Evolutionary conservation across 2,329 filamentous ascomycete genomes (phyloP).

Genomic region (Phyllosticta ampelicida): DNA sequence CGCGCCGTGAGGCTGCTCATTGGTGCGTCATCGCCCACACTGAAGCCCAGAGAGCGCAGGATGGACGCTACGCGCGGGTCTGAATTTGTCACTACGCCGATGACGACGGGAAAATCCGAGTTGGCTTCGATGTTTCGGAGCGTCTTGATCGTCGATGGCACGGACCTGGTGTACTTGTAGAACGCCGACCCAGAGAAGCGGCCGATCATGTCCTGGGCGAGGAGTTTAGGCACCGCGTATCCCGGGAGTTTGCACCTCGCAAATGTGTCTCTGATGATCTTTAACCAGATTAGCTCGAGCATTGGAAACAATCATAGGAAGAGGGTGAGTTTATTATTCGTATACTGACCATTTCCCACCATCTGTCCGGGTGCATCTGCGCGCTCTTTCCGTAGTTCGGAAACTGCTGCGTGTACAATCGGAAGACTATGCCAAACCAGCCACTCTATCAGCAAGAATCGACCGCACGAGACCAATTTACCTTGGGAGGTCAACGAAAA

Average conservation of each 20-base stretch:
- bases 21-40: conserved; percentile 22
- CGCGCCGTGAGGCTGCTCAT: neutral
- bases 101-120: conserved; percentile 28
- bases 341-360: neutral
- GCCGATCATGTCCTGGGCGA: conserved; percentile 40
- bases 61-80: conserved; percentile 49
- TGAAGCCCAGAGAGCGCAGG: conserved; percentile 43
- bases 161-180: conserved; percentile 6
- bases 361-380: neutral
- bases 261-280: conserved; percentile 49
- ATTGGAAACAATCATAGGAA: neutral
- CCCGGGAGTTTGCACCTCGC: conserved; percentile 25
- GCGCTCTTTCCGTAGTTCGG: neutral
- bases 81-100: conserved; percentile 53
- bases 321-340: too few species aligned
- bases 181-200: conserved; percentile 32
- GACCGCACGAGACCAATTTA: too few species aligned
- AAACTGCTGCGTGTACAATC: neutral
- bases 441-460: neutral
- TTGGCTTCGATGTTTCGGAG: neutral
- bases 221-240: conserved; percentile 31
- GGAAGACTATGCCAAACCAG: neutral
- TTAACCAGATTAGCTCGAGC: conserved; percentile 12
- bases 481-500: too few species aligned
- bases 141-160: neutral